Conservation (phyloP, 306 rosid species). For the Hippophae gyantsensis region DNA sequence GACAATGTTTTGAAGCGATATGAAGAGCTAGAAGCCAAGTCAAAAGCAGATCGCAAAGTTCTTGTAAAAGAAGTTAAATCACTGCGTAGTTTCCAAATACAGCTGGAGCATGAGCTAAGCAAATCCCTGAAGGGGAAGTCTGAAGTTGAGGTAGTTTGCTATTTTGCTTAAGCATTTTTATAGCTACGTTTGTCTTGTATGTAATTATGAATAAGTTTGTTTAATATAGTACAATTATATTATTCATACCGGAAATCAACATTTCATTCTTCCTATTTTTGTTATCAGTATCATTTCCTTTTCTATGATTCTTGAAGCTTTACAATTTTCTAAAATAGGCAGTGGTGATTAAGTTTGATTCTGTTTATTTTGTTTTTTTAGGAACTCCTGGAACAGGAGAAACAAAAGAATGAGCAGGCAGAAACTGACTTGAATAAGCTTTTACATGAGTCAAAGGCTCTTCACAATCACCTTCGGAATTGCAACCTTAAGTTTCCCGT, state of each 20-base stretch:
- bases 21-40: slow-evolving; percentile 79
- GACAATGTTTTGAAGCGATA: slow-evolving; percentile 54
- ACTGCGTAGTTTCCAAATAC: slow-evolving; percentile 60
- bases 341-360: slow-evolving; percentile 7
- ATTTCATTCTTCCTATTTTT: no score
- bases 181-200: not conserved
- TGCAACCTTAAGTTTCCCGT: slow-evolving; percentile 43
- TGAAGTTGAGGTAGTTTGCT: slow-evolving; percentile 31
- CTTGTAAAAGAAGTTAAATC: slow-evolving; percentile 93
- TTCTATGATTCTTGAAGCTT: not conserved
- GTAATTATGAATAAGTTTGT: not conserved
- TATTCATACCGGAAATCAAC: no score
- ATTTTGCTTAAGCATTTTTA: not conserved
- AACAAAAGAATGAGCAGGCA: slow-evolving; percentile 44
- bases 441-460: slow-evolving; percentile 49
- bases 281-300: no score
- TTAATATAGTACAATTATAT: not conserved
- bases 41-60: slow-evolving; percentile 82
- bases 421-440: slow-evolving; percentile 40
- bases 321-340: slow-evolving; percentile 10
- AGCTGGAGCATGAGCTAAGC: slow-evolving; percentile 60
- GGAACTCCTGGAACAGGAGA: slow-evolving; percentile 51
- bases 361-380: slow-evolving; percentile 13
- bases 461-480: slow-evolving; percentile 54
- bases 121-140: slow-evolving; percentile 42